Base-by-base conservation (phyloP, 2,329 filamentous ascomycete genomes). In the Claviceps lovelessii region DNA sequence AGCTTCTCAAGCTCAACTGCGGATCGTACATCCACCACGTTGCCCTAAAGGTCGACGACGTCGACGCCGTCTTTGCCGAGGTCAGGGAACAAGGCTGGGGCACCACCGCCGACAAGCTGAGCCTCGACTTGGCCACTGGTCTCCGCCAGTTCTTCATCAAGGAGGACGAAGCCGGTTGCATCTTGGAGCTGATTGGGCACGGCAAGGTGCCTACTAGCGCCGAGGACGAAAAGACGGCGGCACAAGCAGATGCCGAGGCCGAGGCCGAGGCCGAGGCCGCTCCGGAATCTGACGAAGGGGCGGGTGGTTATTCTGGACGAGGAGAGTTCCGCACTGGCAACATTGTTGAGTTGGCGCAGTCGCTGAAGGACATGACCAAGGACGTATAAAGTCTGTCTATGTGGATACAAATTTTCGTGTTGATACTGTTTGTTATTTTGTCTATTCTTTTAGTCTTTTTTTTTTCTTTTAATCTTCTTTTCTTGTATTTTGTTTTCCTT, bases 161-260 rank as follows among this genome's bases (percentile, higher is more conserved):
- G 48, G 48, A 49, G 48, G 48, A 49, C 9, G 48, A 49, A 15
- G 48, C 33, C 5, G 48, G 48, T 8, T 49, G 48, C 19, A 49
- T 39, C 11, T 23, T 49, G 33, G 48, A 49, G 48, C 33, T 49
- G 8, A 49, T 49, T 13, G 48, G 48, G 4, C 31, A 49, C 68
- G 71, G 48, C 5, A 49, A 49, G 48, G 33, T 19, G 6, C 4
- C 47, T 7, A 4, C 8, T 17, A 6, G 8, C 9, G n/a, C 46
- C 15, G 46, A 4, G n/a, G 29, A 33, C 31, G 17, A 49, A 10
- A 11, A 29, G 31, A 11, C 31, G 31, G 4, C 31, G 31, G 31
- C 8, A 2, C 17, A 15, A 15, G 15, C 13, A 17, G 28, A 13
- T 48, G 46, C 28, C 46, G 9, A 37, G 1, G 10, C 3, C 10